phyloP scores from a whole-genome alignment of 805 yeast genomes.

The Grigorovia yakushimaensis region DNA sequence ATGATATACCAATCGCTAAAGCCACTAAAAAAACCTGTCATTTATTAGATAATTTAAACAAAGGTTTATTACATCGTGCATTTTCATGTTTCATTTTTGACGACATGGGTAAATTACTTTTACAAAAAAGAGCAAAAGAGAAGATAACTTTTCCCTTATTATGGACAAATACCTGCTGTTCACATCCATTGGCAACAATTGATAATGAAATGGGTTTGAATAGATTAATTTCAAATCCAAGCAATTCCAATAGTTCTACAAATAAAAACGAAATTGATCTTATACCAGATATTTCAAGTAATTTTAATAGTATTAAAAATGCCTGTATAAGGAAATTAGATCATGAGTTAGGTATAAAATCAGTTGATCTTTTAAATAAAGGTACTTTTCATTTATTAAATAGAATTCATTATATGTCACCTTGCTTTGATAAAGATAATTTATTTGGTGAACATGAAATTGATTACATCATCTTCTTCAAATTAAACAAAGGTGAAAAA shows the following conservation, averaged over 20 bases:
- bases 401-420: conserved; percentile 90
- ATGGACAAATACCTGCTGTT: conserved; percentile 99
- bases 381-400: conserved; percentile 75
- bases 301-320: conserved; percentile 66
- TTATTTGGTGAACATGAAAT: conserved; percentile 96
- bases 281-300: conserved; percentile 35
- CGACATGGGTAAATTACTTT: conserved; percentile 58
- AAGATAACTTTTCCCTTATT: conserved; percentile 92
- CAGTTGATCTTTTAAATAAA: conserved; percentile 44
- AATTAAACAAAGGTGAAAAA: conserved; percentile 37
- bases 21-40: conserved; percentile 90
- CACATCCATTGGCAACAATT: conserved; percentile 80
- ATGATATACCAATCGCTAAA: conserved; percentile 83
- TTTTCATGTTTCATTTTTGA: conserved; percentile 92
- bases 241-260: conserved; percentile 9
- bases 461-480: conserved; percentile 81
- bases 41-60: conserved; percentile 74
- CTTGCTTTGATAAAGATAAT: conserved; percentile 45
- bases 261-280: not conserved
- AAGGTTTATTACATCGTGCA: conserved; percentile 88
- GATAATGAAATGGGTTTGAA: conserved; percentile 66
- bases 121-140: conserved; percentile 94
- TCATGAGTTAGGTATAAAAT: conserved; percentile 83
- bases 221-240: conserved; percentile 1
- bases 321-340: conserved; percentile 90